Evolutionary conservation across 805 yeast genomes (phyloP).

Genomic region (Candida easanensis): DNA sequence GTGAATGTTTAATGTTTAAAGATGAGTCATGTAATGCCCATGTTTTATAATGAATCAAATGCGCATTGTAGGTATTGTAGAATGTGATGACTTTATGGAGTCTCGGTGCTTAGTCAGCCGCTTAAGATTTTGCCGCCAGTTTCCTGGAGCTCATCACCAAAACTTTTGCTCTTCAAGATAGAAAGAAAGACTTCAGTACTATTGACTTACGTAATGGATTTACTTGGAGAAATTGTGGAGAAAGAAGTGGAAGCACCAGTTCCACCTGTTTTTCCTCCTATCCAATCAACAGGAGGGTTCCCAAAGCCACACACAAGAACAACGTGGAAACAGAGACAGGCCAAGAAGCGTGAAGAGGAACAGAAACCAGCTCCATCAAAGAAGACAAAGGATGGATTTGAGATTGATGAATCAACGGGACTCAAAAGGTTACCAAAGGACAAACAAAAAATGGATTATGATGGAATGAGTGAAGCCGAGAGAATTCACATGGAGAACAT

Average conservation of each 20-base stretch:
- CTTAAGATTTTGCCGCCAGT: no score
- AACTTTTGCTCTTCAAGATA: no score
- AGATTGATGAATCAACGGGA: slow-evolving; percentile 76
- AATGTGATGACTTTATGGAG: no score
- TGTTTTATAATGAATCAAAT: not conserved
- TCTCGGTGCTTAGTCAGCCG: no score
- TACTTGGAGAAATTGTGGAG: slow-evolving; percentile 86
- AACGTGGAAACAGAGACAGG: slow-evolving; percentile 89
- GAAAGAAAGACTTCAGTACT: no score
- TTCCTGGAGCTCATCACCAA: not conserved
- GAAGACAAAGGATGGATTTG: slow-evolving; percentile 70
- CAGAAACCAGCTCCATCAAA: slow-evolving; percentile 66
- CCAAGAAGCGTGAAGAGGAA: slow-evolving; percentile 89
- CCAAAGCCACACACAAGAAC: slow-evolving; percentile 79
- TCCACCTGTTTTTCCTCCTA: slow-evolving; percentile 83
- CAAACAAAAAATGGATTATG: slow-evolving; percentile 63
- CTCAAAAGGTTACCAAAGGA: slow-evolving; percentile 80
- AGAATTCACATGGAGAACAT: slow-evolving; percentile 76
- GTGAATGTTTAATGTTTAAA: slow-evolving; percentile 2
- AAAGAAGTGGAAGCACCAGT: slow-evolving; percentile 91
- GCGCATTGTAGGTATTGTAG: no score
- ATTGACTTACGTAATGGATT: no score
- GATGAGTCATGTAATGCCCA: slow-evolving; percentile 1
- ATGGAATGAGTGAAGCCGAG: slow-evolving; percentile 56
- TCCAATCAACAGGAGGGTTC: slow-evolving; percentile 79